phyloP scores from a whole-genome alignment of 495 filamentous ascomycete species.

The Penicillium desertorum region DNA sequence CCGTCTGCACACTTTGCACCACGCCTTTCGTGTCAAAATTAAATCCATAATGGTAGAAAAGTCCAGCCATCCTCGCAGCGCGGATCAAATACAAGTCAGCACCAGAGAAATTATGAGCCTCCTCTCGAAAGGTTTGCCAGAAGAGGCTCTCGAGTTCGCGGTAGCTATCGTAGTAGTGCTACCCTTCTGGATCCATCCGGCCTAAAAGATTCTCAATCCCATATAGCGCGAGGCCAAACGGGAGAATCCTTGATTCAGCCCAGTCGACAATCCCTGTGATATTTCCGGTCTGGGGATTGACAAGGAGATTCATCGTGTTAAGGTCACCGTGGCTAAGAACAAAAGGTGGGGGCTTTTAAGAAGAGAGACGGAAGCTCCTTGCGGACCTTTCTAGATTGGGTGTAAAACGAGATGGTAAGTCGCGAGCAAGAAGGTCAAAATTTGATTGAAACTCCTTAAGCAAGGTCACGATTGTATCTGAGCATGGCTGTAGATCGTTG shows the following conservation, averaged over 20 bases:
- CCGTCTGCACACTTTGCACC: slow-evolving; percentile 13
- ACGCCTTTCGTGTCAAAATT: slow-evolving; percentile 19
- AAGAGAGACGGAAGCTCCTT: slow-evolving; percentile 32
- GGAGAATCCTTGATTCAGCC: slow-evolving; percentile 44
- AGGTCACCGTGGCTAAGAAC: slow-evolving; percentile 51
- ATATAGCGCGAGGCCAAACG: slow-evolving; percentile 47
- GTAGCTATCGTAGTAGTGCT: slow-evolving; percentile 33
- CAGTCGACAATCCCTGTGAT: slow-evolving; percentile 50
- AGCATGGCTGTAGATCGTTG: too few relatives aligned
- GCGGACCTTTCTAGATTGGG: not conserved
- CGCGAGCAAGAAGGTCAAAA: too few relatives aligned
- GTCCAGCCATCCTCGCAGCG: slow-evolving; percentile 18
- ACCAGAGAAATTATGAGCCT: slow-evolving; percentile 19
- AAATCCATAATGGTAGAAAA: slow-evolving; percentile 24
- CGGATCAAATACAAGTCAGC: slow-evolving; percentile 18
- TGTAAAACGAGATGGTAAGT: too few relatives aligned
- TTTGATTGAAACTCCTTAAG: too few relatives aligned
- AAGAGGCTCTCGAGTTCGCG: slow-evolving; percentile 24
- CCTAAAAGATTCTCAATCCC: slow-evolving; percentile 44
- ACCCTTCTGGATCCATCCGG: slow-evolving; percentile 36
- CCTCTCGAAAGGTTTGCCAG: slow-evolving; percentile 24
- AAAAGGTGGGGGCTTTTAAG: slow-evolving; percentile 33
- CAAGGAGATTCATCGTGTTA: slow-evolving; percentile 45
- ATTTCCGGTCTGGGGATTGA: slow-evolving; percentile 37
- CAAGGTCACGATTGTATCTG: too few relatives aligned